A percentile compares a stretch with the other conserved stretches of the same genome.
Conservation (phyloP, 2,329 filamentous ascomycete genomes). For the Microcyclospora tardicrescens region DNA sequence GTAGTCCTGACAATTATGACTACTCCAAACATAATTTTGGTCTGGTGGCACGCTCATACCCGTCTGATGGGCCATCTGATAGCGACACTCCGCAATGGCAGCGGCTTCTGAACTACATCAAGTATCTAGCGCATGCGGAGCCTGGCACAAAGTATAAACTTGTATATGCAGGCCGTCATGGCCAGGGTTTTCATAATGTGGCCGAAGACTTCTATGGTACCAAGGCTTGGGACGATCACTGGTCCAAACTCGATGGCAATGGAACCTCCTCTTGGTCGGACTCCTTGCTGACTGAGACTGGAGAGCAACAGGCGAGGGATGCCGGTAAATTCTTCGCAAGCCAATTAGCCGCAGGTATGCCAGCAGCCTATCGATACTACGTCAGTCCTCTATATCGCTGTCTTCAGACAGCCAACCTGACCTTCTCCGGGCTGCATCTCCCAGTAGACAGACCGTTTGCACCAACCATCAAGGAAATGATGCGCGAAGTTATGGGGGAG, state of each 20-base stretch:
- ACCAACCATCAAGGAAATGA: conserved; percentile 48
- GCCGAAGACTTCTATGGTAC: conserved; percentile 56
- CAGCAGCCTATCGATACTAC: conserved; percentile 52
- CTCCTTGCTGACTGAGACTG: conserved; percentile 46
- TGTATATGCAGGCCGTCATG: conserved; percentile 56
- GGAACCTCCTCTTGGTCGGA: conserved; percentile 51
- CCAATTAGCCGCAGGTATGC: conserved; percentile 43
- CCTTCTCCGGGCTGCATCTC: conserved; percentile 43
- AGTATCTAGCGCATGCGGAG: conserved; percentile 36
- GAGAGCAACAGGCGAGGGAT: conserved; percentile 43
- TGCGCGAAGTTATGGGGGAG: conserved; percentile 53
- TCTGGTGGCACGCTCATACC: conserved; percentile 34
- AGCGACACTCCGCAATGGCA: conserved; percentile 47
- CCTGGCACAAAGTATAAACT: conserved; percentile 48
- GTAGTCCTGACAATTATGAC: background rate
- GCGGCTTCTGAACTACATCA: conserved; percentile 47
- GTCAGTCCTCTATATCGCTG: conserved; percentile 51
- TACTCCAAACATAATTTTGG: conserved; percentile 29
- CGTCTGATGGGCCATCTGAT: conserved; percentile 28
- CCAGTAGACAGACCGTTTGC: conserved; percentile 40
- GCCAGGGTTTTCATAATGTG: conserved; percentile 43
- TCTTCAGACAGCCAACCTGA: conserved; percentile 48
- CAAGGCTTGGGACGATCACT: conserved; percentile 56
- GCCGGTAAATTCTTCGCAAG: conserved; percentile 48
- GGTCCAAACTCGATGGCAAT: conserved; percentile 52